Base-by-base conservation (phyloP, 2,329 filamentous ascomycete genomes). In the Penicillium brasilianum region DNA sequence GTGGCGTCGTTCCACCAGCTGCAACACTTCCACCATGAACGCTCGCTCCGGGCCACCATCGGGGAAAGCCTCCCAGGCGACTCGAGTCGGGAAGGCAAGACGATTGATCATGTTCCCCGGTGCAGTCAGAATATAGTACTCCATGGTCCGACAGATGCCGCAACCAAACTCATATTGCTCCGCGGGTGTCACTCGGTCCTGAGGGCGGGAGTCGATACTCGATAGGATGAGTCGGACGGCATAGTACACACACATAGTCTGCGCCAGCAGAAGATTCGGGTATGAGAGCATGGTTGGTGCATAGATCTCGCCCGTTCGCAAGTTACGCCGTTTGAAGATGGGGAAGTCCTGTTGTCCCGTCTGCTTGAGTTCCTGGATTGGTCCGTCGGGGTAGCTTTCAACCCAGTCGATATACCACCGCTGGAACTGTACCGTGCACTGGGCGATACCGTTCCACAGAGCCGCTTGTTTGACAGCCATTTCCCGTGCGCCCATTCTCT, bases 51-150 rank as follows among this genome's bases (percentile, higher is more conserved):
- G 71, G 1, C 73, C 72, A 5, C 60, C 64, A 3, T 71, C 69
- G 1, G 75, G 74, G 39, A 77, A 73, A 0, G 67, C 74, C 52
- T 77, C 75, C 74, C 74, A 77, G 7, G 75, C 75, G 1, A 77
- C 75, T 2, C 75, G 72, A 6, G 74, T 73, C 1, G 75, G 66
- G 36, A 77, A 76, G 1, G 74, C 75, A 11, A 77, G 71, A 2
- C 75, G 74, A 53, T 77, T 77, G 51, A 77, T 77, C 75, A 77
- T 77, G 55, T 77, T 77, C 1, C 75, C 75, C 0, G 74, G 74
- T 0, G 75, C 70, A 0, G 66, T 75, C 4, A 72, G 61, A 10
- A 77, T 72, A 57, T 77, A 77, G 62, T 68, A 77, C 55, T 77
- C 73, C 14, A 76, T 59, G 32, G 71, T 71, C 22, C 75, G 74